Evolutionary conservation across 1,284 basidiomycete species (phyloP).

Genomic region (Porodaedalea pini): DNA sequence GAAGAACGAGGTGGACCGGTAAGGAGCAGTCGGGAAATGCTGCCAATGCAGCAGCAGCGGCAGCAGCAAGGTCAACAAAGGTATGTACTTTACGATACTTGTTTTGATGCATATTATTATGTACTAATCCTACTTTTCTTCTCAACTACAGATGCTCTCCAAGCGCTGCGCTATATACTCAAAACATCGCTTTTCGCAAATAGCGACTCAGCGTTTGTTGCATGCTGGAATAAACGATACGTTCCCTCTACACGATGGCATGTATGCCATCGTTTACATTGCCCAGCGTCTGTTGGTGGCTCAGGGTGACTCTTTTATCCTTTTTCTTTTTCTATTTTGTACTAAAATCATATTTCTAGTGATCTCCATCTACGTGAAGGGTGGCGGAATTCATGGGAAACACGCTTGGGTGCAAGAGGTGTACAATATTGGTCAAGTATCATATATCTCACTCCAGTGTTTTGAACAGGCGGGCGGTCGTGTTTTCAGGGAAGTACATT

Average conservation of each 20-base stretch:
- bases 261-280: no score
- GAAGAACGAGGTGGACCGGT: neutral
- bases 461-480: neutral
- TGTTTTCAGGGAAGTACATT: neutral
- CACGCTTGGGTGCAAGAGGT: neutral
- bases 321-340: neutral
- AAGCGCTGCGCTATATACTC: neutral
- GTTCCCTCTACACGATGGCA: no score
- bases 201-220: neutral
- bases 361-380: neutral
- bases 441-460: neutral
- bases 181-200: neutral
- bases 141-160: neutral
- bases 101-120: no score
- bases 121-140: neutral
- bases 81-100: neutral
- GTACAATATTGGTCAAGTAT: neutral
- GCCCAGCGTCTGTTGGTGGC: no score
- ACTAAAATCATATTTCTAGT: neutral
- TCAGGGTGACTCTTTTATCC: neutral
- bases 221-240: no score
- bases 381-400: neutral
- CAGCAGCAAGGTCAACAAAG: constrained; percentile 1
- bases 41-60: constrained; percentile 16
- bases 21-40: constrained; percentile 8